Base-by-base conservation (phyloP, 495 filamentous ascomycete species). In the Amorphotheca resinae region DNA sequence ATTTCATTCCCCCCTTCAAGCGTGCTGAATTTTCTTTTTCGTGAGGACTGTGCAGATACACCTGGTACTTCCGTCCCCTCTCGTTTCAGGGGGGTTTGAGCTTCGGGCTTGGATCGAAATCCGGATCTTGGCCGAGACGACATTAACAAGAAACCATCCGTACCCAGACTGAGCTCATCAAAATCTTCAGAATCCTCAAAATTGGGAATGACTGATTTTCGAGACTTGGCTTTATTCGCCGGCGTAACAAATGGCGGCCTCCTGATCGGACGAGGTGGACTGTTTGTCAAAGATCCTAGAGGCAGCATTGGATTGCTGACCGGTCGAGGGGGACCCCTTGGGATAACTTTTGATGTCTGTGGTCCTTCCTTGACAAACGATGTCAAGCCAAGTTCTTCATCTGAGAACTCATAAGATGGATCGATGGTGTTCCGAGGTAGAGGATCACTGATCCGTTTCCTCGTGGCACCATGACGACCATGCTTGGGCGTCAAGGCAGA, bases 331-430 rank as follows among this genome's bases (percentile, higher is more conserved):
- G 12, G 7, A 22, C 7, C 16, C n/a, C 17, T 9, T 25, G 26
- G 15, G 36, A 14, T 11, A 9, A 11, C 12, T 12, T 34, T 5
- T 18, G 17, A 7, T 46, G 31, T 23, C 26, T 41, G 7, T 4
- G 20, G 18, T 17, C 21, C 35, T 40, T 18, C 54, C n/a, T 48
- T 44, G n/a, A 59, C 34, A 12, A 54, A 11, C 2, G 49, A 46
- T 33, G n/a, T 11, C 6, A 33, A 1, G 4, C 22, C 26, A 4
- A 59, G 52, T 9, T 67, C 64, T 20, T 67, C 64, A 36, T 67
- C 64, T 0, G 64, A 67, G 40, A 67, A 65, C 6, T 47, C 56
- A 44, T 65, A 65, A 20, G 56, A 51, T 1, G 57, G 50, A 40
- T 64, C 59, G 11, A 60, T 22, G 6, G 40, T 18, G 32, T 61